Percentiles rank a stretch among this genome's conserved stretches.
Evolutionary conservation across 2,329 filamentous ascomycete species (phyloP).

Genomic region (Pyricularia sp.): DNA sequence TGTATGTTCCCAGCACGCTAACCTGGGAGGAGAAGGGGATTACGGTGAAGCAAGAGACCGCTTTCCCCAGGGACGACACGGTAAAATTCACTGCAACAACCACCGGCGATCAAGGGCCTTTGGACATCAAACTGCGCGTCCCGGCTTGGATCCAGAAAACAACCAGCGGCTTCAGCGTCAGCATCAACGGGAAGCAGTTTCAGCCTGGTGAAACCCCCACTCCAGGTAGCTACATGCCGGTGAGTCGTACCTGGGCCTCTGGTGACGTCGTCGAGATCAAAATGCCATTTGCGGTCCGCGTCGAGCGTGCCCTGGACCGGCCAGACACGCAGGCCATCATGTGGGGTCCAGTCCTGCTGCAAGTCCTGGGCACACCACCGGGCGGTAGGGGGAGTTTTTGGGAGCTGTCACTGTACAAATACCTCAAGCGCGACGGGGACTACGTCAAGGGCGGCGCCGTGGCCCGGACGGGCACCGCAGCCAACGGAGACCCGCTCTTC

Average conservation of each 20-base stretch:
- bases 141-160: slow-evolving; percentile 16
- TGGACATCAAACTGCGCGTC: slow-evolving; percentile 21
- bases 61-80: slow-evolving; percentile 17
- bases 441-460: slow-evolving; percentile 18
- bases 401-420: slow-evolving; percentile 19
- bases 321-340: slow-evolving; percentile 22
- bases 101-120: slow-evolving; percentile 13
- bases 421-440: slow-evolving; percentile 21
- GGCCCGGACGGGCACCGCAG: slow-evolving; percentile 11
- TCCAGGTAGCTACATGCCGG: slow-evolving; percentile 19
- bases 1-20: slow-evolving; percentile 20
- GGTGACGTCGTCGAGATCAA: slow-evolving; percentile 19
- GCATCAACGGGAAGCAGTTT: slow-evolving; percentile 16
- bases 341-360: slow-evolving; percentile 21
- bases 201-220: slow-evolving; percentile 7
- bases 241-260: slow-evolving; percentile 18
- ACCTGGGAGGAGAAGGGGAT: slow-evolving; percentile 20
- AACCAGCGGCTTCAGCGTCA: slow-evolving; percentile 16
- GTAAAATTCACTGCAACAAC: slow-evolving; percentile 17
- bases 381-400: slow-evolving; percentile 13
- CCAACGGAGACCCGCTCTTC: slow-evolving; percentile 18
- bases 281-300: slow-evolving; percentile 20
- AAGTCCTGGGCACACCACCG: slow-evolving; percentile 17
- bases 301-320: slow-evolving; percentile 20
- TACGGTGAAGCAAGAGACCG: slow-evolving; percentile 18